Conservation (phyloP, 345 rosid species). For the Adansonia digitata region DNA sequence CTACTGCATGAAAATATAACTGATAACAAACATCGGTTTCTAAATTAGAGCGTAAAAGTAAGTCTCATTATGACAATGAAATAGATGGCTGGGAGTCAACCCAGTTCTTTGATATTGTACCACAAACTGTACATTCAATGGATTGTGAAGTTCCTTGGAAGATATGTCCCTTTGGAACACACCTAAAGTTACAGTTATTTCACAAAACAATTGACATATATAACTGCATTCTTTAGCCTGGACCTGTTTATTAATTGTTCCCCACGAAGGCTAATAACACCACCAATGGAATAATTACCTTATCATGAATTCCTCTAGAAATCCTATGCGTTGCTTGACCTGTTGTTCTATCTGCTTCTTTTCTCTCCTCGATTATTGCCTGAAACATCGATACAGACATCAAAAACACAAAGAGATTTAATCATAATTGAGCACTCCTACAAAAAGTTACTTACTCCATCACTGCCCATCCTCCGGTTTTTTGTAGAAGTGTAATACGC, state of each 20-base stretch:
- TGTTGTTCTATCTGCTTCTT: conserved; percentile 67
- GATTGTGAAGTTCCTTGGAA: not conserved
- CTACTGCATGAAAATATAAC: not conserved
- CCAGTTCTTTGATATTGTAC: not conserved
- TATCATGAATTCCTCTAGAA: conserved; percentile 75
- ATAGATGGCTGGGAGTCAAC: not conserved
- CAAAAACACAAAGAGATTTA: not conserved
- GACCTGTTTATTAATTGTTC: not conserved
- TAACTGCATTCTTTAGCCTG: not conserved
- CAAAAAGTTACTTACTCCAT: conserved; percentile 55
- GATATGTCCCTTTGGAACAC: not conserved
- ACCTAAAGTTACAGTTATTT: not conserved
- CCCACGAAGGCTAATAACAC: not conserved
- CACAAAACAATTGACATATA: not conserved
- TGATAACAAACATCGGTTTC: not conserved
- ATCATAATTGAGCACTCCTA: not conserved
- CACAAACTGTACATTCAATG: not conserved
- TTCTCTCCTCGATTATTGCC: conserved; percentile 76
- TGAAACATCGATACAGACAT: conserved; percentile 20
- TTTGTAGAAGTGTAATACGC: conserved; percentile 66
- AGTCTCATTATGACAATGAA: not conserved
- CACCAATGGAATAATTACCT: conserved; percentile 35
- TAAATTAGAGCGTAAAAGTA: not conserved
- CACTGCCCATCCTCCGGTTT: conserved; percentile 52
- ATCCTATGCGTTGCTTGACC: conserved; percentile 80